These are phyloP conservation scores for Apophysomyces variabilis DNA, from an alignment of 371 early-diverging fungal species.

Conservation along the genomic window DNA sequence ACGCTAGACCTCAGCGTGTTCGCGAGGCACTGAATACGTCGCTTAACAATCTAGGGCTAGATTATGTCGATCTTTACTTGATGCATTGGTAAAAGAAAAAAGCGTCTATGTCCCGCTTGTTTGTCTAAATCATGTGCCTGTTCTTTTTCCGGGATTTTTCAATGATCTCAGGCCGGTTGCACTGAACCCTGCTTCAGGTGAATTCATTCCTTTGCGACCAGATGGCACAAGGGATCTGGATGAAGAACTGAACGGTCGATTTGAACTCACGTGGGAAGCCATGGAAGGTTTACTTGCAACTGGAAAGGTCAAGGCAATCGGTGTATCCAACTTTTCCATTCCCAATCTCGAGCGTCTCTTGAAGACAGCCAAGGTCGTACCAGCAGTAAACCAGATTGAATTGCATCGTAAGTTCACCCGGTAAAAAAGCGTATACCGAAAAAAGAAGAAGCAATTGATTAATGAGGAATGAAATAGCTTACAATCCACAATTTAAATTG, in stretches of 20 bases:
- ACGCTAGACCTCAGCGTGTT: conserved; percentile 52
- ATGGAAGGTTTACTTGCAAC: conserved; percentile 67
- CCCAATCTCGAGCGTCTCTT: conserved; percentile 56
- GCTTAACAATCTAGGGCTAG: conserved; percentile 54
- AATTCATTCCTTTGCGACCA: conserved; percentile 30
- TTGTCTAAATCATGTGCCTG: not conserved
- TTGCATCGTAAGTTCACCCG: conserved; percentile 69
- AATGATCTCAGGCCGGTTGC: conserved; percentile 35
- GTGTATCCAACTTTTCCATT: conserved; percentile 68
- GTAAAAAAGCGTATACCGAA: not conserved
- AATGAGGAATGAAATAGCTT: conserved; percentile 34
- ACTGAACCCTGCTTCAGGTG: conserved; percentile 39
- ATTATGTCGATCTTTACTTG: conserved; percentile 77
- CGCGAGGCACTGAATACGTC: conserved; percentile 55
- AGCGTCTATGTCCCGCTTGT: not conserved
- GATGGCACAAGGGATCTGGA: conserved; percentile 49
- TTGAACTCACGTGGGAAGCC: conserved; percentile 51
- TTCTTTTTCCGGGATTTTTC: no score
- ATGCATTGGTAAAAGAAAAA: conserved; percentile 53
- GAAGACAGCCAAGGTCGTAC: conserved; percentile 59
- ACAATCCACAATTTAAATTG: conserved; percentile 65
- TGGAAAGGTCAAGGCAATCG: conserved; percentile 70
- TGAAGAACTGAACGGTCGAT: conserved; percentile 22
- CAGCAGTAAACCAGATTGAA: conserved; percentile 75
- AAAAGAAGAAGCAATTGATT: no score